phyloP scores from a whole-genome alignment of 352 stramenopile genomes.

The Stephanocyclus meneghinianus region DNA sequence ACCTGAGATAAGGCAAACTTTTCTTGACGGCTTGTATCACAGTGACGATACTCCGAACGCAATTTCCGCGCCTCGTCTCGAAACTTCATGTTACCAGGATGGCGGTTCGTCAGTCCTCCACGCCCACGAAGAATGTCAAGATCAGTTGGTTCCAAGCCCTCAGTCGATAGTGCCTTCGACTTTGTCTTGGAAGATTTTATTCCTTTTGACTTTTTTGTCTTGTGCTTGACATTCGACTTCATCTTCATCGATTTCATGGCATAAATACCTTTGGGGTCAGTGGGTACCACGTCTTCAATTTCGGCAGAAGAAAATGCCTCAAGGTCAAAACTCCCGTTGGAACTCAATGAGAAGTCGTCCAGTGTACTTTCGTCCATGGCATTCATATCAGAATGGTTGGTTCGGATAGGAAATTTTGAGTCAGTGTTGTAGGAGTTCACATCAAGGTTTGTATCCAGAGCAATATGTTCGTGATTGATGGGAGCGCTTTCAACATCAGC shows the following conservation, averaged over 20 bases:
- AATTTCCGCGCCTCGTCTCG: conserved; percentile 46
- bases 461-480: not conserved
- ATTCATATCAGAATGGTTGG: not conserved
- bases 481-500: not conserved
- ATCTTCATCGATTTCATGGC: not conserved
- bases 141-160: not conserved
- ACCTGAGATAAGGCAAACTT: conserved; percentile 33
- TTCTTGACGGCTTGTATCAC: conserved; percentile 16
- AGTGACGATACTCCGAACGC: conserved; percentile 29
- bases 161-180: not conserved
- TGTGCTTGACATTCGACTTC: not conserved
- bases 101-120: conserved; percentile 43
- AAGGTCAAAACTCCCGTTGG: conserved; percentile 3
- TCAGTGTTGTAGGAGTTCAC: no score
- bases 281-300: not conserved
- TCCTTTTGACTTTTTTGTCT: not conserved
- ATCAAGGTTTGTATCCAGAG: no score
- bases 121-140: conserved; percentile 41
- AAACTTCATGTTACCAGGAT: conserved; percentile 44
- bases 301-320: not conserved
- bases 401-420: no score
- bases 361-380: not conserved
- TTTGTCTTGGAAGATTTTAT: conserved; percentile 2
- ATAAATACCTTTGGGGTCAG: conserved; percentile 1
- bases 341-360: conserved; percentile 5